Percentiles rank a stretch among this genome's conserved stretches.
Conservation (phyloP, 768 basidiomycete genomes). For the Tricholoma bakamatsutake region DNA sequence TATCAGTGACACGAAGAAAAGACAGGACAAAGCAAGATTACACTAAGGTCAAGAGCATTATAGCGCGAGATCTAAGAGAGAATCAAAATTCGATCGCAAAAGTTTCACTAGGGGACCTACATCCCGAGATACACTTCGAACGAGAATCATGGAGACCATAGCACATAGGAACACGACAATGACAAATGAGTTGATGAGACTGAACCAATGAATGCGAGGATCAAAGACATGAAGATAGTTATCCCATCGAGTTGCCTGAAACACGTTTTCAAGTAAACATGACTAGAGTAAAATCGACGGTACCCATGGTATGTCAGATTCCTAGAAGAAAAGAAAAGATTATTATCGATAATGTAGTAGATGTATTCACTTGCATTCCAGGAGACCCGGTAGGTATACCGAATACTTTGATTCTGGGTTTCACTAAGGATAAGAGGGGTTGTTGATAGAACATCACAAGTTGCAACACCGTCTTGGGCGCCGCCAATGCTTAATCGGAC, state of each 20-base stretch:
- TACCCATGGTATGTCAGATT: slow-evolving; percentile 85
- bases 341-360: not conserved
- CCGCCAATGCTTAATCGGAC: slow-evolving; percentile 53
- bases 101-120: slow-evolving; percentile 34
- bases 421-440: slow-evolving; percentile 58
- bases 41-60: slow-evolving; percentile 88
- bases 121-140: slow-evolving; percentile 84
- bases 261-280: not conserved
- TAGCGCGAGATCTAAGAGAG: slow-evolving; percentile 77
- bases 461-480: slow-evolving; percentile 40
- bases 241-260: slow-evolving; percentile 92
- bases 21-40: slow-evolving; percentile 27
- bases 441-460: slow-evolving; percentile 43
- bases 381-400: slow-evolving; percentile 83
- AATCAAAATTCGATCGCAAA: not conserved
- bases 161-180: slow-evolving; percentile 87
- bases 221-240: slow-evolving; percentile 93
- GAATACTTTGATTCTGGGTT: slow-evolving; percentile 51
- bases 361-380: slow-evolving; percentile 60
- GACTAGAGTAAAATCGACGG: slow-evolving; percentile 1
- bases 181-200: slow-evolving; percentile 86
- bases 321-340: slow-evolving; percentile 32
- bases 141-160: slow-evolving; percentile 90
- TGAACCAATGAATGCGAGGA: slow-evolving; percentile 95
- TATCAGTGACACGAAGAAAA: not conserved